These are phyloP conservation scores for Escovopsis sp. DNA, from an alignment of 2,329 filamentous ascomycete genomes.

Conservation along the genomic window DNA sequence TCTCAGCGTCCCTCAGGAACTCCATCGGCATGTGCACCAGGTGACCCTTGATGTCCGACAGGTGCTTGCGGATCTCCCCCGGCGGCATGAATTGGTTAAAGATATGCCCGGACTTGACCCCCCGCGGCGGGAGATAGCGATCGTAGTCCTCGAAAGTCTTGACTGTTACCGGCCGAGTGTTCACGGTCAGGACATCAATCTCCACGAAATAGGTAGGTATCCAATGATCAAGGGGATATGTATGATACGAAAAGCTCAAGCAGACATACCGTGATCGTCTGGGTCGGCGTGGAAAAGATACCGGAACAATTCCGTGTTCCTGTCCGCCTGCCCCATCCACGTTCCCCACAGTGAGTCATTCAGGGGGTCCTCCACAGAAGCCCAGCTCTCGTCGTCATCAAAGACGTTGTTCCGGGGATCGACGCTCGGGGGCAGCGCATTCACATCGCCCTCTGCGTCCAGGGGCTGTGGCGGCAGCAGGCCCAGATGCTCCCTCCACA, in stretches of 20 bases:
- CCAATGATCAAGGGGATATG: not conserved
- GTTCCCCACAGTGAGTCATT: conserved; percentile 49
- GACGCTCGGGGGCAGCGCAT: conserved; percentile 56
- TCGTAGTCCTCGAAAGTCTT: conserved; percentile 87
- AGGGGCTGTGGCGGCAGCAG: conserved; percentile 60
- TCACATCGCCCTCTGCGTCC: conserved; percentile 51
- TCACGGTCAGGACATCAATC: not conserved
- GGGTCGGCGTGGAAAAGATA: conserved; percentile 79
- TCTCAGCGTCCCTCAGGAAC: conserved; percentile 68
- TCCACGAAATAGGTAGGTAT: too few relatives aligned
- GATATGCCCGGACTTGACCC: conserved; percentile 71
- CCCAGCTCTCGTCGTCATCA: conserved; percentile 45
- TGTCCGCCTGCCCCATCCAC: conserved; percentile 55
- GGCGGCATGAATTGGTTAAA: conserved; percentile 66
- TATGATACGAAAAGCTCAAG: not conserved
- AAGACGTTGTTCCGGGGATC: conserved; percentile 49
- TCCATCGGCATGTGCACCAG: conserved; percentile 91
- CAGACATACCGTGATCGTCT: conserved; percentile 57
- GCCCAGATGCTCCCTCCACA: conserved; percentile 86
- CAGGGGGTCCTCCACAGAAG: conserved; percentile 57
- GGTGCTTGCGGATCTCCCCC: conserved; percentile 56
- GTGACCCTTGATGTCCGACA: conserved; percentile 73
- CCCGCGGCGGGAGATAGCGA: conserved; percentile 53
- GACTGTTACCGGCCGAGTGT: conserved; percentile 30
- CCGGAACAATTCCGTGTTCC: conserved; percentile 62